A percentile compares a stretch with the other conserved stretches of the same genome.
phyloP scores from a whole-genome alignment of 495 filamentous ascomycete species.

The Opeltia flavorubescens region DNA sequence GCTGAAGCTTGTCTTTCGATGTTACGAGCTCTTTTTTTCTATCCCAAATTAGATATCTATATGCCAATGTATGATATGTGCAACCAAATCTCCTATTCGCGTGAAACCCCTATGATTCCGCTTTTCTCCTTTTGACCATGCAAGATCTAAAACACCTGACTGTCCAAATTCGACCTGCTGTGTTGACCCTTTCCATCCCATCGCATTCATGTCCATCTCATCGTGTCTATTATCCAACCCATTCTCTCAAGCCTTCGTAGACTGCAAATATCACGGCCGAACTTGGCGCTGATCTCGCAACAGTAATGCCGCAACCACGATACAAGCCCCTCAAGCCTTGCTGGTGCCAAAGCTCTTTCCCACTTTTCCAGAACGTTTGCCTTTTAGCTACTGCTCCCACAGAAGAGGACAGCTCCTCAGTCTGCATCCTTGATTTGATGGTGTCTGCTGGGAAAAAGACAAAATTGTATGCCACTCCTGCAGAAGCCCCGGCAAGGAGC shows the following conservation, averaged over 20 bases:
- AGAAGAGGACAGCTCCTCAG: slow-evolving; percentile 44
- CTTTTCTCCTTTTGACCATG: too few relatives aligned
- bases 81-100: too few relatives aligned
- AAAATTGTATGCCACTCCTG: slow-evolving; percentile 91
- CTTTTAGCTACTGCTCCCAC: neutral
- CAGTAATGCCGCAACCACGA: slow-evolving; percentile 89
- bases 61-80: too few relatives aligned
- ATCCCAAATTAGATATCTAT: too few relatives aligned
- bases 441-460: slow-evolving; percentile 94
- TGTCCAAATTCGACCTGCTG: too few relatives aligned
- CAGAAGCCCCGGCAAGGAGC: slow-evolving; percentile 74
- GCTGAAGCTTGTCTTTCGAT: too few relatives aligned
- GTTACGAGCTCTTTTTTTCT: too few relatives aligned
- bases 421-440: slow-evolving; percentile 94
- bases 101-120: too few relatives aligned
- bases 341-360: slow-evolving; percentile 56
- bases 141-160: too few relatives aligned
- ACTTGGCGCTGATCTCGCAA: slow-evolving; percentile 71
- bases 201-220: too few relatives aligned
- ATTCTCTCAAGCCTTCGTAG: slow-evolving; percentile 66
- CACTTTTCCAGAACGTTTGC: slow-evolving; percentile 53
- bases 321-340: slow-evolving; percentile 78
- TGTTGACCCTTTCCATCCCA: too few relatives aligned
- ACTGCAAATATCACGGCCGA: slow-evolving; percentile 96
- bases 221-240: slow-evolving; percentile 34